Evolutionary conservation across 177 flowering plant genomes (phyloP).

Genomic region (Tripterygium wilfordii): DNA sequence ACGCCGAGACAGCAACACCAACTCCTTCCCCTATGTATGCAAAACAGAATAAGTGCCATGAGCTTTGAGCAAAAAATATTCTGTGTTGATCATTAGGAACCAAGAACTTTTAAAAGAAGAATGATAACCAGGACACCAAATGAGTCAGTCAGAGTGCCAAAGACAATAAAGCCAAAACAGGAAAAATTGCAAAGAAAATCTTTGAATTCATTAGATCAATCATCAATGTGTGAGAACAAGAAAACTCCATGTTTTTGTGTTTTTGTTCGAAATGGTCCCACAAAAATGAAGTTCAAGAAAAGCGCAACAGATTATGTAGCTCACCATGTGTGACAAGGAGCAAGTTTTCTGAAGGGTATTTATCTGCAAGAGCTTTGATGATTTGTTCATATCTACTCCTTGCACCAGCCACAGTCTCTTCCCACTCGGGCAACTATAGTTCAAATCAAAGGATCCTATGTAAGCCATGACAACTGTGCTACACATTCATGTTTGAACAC

Average conservation of each 20-base stretch:
- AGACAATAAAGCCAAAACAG: neutral
- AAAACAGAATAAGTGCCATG: neutral
- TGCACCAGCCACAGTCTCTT: slow-evolving; percentile 43
- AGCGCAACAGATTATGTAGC: slow-evolving; percentile 5
- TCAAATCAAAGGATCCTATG: neutral
- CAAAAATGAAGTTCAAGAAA: neutral
- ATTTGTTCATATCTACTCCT: slow-evolving; percentile 48
- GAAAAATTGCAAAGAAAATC: neutral
- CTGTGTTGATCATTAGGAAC: neutral
- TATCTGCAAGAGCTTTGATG: slow-evolving; percentile 63
- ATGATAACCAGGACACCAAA: neutral
- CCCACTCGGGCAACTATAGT: slow-evolving; percentile 72
- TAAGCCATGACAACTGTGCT: neutral
- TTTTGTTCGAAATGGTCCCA: too few species aligned
- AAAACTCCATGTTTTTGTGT: neutral
- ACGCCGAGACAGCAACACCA: slow-evolving; percentile 46
- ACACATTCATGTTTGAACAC: neutral
- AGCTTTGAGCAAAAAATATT: neutral
- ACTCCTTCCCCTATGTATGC: slow-evolving; percentile 74
- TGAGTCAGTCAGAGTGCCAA: too few species aligned
- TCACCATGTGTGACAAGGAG: slow-evolving; percentile 83
- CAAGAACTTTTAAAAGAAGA: neutral
- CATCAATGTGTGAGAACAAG: neutral
- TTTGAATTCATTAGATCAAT: neutral
- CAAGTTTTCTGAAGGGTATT: slow-evolving; percentile 66